Percentiles rank a stretch among this genome's conserved stretches.
Conservation (phyloP, 2,329 filamentous ascomycete genomes). For the Byssoonygena ceratinophila region DNA sequence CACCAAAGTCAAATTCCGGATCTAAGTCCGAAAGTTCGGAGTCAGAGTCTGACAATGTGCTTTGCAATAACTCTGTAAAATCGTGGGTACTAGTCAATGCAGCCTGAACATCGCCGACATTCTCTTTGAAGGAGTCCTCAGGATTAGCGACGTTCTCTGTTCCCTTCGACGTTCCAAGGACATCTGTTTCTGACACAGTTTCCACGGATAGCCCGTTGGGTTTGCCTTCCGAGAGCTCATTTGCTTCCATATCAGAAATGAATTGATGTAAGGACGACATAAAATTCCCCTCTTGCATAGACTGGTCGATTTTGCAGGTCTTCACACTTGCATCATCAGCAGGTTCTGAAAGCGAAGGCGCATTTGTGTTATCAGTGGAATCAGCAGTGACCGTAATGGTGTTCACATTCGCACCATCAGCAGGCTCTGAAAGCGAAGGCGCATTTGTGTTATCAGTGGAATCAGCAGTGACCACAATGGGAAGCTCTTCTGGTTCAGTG, state of each 20-base stretch:
- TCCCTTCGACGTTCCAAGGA: background rate
- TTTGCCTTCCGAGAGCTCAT: background rate
- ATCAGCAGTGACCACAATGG: background rate
- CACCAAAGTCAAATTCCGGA: background rate
- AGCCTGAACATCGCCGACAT: background rate
- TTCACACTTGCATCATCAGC: background rate
- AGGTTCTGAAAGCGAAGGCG: background rate
- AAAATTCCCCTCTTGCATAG: background rate
- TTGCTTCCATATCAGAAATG: background rate
- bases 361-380: background rate
- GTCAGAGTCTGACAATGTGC: slow-evolving; percentile 4
- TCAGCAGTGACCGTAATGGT: background rate
- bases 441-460: background rate
- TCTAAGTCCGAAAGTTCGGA: slow-evolving; percentile 5
- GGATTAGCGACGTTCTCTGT: background rate
- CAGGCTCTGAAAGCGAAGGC: background rate
- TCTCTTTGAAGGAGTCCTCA: background rate
- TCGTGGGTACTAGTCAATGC: too few species aligned
- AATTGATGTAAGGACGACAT: background rate
- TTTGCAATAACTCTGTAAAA: background rate
- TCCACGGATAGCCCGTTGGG: background rate
- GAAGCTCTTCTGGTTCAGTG: background rate
- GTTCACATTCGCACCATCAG: background rate
- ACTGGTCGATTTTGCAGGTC: too few species aligned
- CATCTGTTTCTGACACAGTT: background rate